phyloP scores from a whole-genome alignment of 306 rosid genomes.

The Arachis stenosperma region DNA sequence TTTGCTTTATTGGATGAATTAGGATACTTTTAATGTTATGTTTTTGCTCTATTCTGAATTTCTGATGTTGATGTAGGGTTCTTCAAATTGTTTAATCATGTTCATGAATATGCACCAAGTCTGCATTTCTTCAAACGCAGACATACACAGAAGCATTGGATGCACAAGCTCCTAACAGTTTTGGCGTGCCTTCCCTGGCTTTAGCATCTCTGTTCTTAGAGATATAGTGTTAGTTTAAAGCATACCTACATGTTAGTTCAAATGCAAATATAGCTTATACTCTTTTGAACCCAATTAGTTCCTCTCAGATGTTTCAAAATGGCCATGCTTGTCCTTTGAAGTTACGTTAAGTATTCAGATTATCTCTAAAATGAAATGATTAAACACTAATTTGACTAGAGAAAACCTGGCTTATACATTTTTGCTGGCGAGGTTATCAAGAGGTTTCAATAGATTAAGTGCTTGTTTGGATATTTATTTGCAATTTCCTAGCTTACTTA shows the following conservation, averaged over 20 bases:
- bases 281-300: slow-evolving; percentile 14
- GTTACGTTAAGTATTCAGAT: not conserved
- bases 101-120: slow-evolving; percentile 30
- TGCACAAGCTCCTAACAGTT: slow-evolving; percentile 40
- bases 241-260: slow-evolving; percentile 6
- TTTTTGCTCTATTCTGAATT: slow-evolving; percentile 2
- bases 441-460: not conserved
- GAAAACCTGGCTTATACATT: not conserved
- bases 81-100: slow-evolving; percentile 21
- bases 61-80: slow-evolving; percentile 43
- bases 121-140: slow-evolving; percentile 28
- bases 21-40: slow-evolving; percentile 18
- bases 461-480: too few relatives aligned
- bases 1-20: not conserved
- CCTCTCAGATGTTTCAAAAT: not conserved
- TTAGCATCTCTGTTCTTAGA: slow-evolving; percentile 1
- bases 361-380: slow-evolving; percentile 4
- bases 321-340: not conserved
- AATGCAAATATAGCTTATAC: not conserved
- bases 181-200: slow-evolving; percentile 34
- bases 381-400: not conserved
- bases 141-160: slow-evolving; percentile 17
- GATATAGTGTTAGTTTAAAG: slow-evolving; percentile 14
- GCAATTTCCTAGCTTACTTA: too few relatives aligned
- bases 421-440: not conserved